These are phyloP conservation scores for Aspergillus fijiensis DNA, from an alignment of 2,329 filamentous ascomycete genomes.

Conservation along the genomic window DNA sequence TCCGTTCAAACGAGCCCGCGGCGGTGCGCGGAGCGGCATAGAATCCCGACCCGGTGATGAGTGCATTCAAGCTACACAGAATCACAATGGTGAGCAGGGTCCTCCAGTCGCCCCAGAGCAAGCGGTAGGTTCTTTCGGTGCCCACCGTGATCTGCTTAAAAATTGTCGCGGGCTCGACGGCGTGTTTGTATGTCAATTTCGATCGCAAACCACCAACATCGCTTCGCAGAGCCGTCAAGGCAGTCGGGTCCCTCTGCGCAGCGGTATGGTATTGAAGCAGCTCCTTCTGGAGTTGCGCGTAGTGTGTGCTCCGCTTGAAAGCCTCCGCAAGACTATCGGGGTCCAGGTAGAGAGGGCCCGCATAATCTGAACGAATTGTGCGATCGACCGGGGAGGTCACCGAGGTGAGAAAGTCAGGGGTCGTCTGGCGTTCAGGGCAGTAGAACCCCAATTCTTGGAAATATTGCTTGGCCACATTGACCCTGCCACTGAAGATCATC, in stretches of 20 bases:
- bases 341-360: too few relatives aligned
- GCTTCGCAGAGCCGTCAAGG: conserved; percentile 70
- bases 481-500: conserved; percentile 10
- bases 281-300: conserved; percentile 59
- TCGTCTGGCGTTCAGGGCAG: conserved; percentile 73
- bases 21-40: conserved; percentile 64
- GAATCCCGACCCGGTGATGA: conserved; percentile 78
- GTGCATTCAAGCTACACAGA: conserved; percentile 69
- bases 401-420: conserved; percentile 76
- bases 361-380: conserved; percentile 65
- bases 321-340: conserved; percentile 67
- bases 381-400: conserved; percentile 84
- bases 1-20: conserved; percentile 74
- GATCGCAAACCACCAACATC: conserved; percentile 79
- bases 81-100: conserved; percentile 72
- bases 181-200: conserved; percentile 66
- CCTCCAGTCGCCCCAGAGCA: conserved; percentile 84
- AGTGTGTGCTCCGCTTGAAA: conserved; percentile 65
- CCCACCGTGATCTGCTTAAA: conserved; percentile 79
- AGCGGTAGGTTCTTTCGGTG: conserved; percentile 78
- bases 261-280: conserved; percentile 68
- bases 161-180: conserved; percentile 81
- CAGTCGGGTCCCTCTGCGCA: conserved; percentile 57
- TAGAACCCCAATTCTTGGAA: conserved; percentile 76
- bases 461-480: conserved; percentile 66